Evolutionary conservation across 164 flowering plant genomes (phyloP), one percentile per base, ranked within the genome.

Genomic region (Magnolia officinalis): DNA sequence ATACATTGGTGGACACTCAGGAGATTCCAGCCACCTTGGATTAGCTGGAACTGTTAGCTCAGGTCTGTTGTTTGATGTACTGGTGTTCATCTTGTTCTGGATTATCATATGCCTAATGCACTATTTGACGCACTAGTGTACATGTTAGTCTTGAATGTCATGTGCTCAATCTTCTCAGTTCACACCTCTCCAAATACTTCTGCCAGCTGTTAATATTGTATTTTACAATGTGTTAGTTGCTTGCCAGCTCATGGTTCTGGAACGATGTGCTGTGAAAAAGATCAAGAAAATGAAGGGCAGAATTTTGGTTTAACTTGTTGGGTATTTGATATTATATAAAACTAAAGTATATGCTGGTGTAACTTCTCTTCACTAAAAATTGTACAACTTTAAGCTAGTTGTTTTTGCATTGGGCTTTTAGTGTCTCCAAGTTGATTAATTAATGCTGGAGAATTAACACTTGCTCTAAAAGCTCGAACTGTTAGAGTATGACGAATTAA

Each of bases 11-110:
- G 89, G 85, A 75, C 70, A 68, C 77, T 87, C 87, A 24, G 70
- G 86, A 51, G 94, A 93, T 80, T 77, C 87, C 76, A 76, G 81
- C 78, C 87, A 75, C 59, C 80, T 88, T 19, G 90, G 88, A 8
- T 85, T 82, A 71, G 78, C 90, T 51, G 90, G 87, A 79, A 50
- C 83, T 77, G 78, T 78, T 73, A 89, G 89, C 80, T 77, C 98
- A 88, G 99, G 99, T 95, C 78, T 80, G 83, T 81, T 67, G 37
- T 61, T 23, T 18, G 63, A 19, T 58, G 37, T 23, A 20, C 37
- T 68, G 10, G 26, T 11, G 29, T 68, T 68, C 7, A 18, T 68
- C 50, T 2, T 16, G 16, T 55, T 55, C 61, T 65, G 21, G 68
- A 65, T 8, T 21, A 24, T 68, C n/a, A 14, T 55, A 2, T 55